Percentiles rank a stretch among this genome's conserved stretches.
phyloP scores from a whole-genome alignment of 352 stramenopile genomes.

The Pythium rishiriense region DNA sequence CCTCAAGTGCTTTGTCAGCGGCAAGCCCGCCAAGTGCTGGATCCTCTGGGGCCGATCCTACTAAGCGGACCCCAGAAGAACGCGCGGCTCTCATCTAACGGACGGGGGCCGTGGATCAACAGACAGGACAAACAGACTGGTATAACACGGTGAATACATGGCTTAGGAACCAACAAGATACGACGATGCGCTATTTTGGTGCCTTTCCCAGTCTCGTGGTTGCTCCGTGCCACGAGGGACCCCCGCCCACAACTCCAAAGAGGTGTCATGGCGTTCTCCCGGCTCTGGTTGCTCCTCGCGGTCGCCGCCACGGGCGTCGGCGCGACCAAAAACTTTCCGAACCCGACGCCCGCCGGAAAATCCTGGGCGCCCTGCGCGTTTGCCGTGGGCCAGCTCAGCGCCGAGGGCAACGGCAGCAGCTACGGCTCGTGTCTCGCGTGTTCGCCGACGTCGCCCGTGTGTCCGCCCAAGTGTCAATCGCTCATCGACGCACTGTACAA shows the following conservation, averaged over 20 bases:
- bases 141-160: not conserved
- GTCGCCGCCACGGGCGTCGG: slow-evolving; percentile 13
- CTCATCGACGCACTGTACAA: slow-evolving; percentile 72
- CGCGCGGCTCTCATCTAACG: too few species aligned
- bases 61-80: slow-evolving; percentile 39
- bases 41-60: slow-evolving; percentile 87
- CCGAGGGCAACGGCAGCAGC: slow-evolving; percentile 58
- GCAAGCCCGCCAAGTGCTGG: slow-evolving; percentile 94
- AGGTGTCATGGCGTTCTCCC: too few species aligned
- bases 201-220: too few species aligned
- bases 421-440: slow-evolving; percentile 70
- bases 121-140: too few species aligned
- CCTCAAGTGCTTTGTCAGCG: slow-evolving; percentile 98
- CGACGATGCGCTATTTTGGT: too few species aligned
- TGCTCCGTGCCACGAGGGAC: not conserved
- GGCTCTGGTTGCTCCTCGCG: slow-evolving; percentile 12
- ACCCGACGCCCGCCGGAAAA: slow-evolving; percentile 53
- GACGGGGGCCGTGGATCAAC: too few species aligned
- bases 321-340: slow-evolving; percentile 42
- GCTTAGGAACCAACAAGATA: slow-evolving; percentile 1
- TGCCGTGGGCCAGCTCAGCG: slow-evolving; percentile 45
- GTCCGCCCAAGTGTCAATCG: slow-evolving; percentile 66
- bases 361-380: slow-evolving; percentile 64
- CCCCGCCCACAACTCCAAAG: too few species aligned
- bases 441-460: slow-evolving; percentile 48